Evolutionary conservation across 768 basidiomycete genomes (phyloP).

Genomic region (Hydnomerulius pinastri): DNA sequence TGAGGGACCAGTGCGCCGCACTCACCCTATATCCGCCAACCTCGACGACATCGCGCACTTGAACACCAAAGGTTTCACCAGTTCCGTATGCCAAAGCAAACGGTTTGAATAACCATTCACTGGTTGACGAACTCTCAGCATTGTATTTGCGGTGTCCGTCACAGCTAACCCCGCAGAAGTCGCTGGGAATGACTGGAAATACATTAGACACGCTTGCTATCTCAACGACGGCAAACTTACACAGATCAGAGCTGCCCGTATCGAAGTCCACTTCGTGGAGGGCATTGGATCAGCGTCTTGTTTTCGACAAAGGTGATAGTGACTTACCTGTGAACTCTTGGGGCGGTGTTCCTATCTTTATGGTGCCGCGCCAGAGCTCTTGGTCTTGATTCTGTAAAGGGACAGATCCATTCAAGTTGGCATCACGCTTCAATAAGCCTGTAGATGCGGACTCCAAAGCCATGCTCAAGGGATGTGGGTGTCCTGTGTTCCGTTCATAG

Average conservation of each 20-base stretch:
- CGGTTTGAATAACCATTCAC: slow-evolving; percentile 8
- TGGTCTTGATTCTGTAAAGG: slow-evolving; percentile 31
- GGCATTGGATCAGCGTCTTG: not conserved
- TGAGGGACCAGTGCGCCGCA: not conserved
- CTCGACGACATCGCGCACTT: slow-evolving; percentile 39
- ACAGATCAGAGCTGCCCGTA: slow-evolving; percentile 51
- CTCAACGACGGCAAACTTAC: slow-evolving; percentile 7
- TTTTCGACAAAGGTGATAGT: not conserved
- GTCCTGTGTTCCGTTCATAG: slow-evolving; percentile 45
- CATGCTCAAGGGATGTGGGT: slow-evolving; percentile 28
- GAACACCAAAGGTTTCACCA: slow-evolving; percentile 31
- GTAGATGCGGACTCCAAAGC: slow-evolving; percentile 4
- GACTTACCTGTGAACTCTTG: slow-evolving; percentile 37
- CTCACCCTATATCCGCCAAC: slow-evolving; percentile 35
- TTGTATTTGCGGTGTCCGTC: slow-evolving; percentile 29
- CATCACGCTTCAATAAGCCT: slow-evolving; percentile 10
- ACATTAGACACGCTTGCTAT: not conserved
- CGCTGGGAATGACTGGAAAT: slow-evolving; percentile 34
- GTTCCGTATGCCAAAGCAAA: slow-evolving; percentile 41
- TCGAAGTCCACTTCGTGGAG: slow-evolving; percentile 44
- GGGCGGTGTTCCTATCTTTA: slow-evolving; percentile 49
- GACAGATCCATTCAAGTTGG: slow-evolving; percentile 16
- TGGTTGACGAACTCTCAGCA: slow-evolving; percentile 24
- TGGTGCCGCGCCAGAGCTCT: slow-evolving; percentile 41
- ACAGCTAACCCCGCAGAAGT: slow-evolving; percentile 25